phyloP scores from a whole-genome alignment of 2,329 filamentous ascomycete species.

The Fusarium concolor region DNA sequence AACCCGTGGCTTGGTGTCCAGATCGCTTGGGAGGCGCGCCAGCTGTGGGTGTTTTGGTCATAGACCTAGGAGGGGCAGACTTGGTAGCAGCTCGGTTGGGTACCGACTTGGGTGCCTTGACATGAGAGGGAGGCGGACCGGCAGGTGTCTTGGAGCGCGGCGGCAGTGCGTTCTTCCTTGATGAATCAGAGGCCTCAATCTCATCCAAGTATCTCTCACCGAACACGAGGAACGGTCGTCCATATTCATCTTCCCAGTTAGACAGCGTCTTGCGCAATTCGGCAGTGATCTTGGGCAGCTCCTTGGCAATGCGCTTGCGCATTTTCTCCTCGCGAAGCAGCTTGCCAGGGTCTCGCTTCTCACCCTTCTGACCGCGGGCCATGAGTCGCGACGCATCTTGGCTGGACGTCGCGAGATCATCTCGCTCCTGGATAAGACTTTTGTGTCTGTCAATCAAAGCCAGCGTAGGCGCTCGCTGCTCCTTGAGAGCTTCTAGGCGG shows the following conservation, averaged over 20 bases:
- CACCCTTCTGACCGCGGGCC: conserved; percentile 90
- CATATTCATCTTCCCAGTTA: conserved; percentile 93
- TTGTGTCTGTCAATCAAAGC: conserved; percentile 86
- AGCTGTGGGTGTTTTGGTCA: conserved; percentile 68
- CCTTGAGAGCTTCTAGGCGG: conserved; percentile 82
- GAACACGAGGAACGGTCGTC: conserved; percentile 90
- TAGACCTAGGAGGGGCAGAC: conserved; percentile 53
- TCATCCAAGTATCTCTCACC: conserved; percentile 91
- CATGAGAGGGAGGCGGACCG: conserved; percentile 62
- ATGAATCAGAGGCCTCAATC: conserved; percentile 70
- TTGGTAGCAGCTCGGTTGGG: conserved; percentile 45
- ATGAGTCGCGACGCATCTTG: conserved; percentile 95
- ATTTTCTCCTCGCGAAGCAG: conserved; percentile 97
- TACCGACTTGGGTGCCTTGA: conserved; percentile 53
- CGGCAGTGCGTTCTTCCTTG: conserved; percentile 64
- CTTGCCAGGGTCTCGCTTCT: conserved; percentile 93
- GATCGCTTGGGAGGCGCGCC: conserved; percentile 47
- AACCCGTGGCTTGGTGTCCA: conserved; percentile 33
- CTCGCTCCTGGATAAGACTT: conserved; percentile 83
- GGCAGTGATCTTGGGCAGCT: conserved; percentile 88
- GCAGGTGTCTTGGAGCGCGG: conserved; percentile 79
- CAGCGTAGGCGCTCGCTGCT: conserved; percentile 87
- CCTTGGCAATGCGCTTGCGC: conserved; percentile 96
- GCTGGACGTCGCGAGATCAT: conserved; percentile 88
- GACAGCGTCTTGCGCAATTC: conserved; percentile 88